Conservation (phyloP, 768 basidiomycete genomes). For the Boletus rubroflammeus region DNA sequence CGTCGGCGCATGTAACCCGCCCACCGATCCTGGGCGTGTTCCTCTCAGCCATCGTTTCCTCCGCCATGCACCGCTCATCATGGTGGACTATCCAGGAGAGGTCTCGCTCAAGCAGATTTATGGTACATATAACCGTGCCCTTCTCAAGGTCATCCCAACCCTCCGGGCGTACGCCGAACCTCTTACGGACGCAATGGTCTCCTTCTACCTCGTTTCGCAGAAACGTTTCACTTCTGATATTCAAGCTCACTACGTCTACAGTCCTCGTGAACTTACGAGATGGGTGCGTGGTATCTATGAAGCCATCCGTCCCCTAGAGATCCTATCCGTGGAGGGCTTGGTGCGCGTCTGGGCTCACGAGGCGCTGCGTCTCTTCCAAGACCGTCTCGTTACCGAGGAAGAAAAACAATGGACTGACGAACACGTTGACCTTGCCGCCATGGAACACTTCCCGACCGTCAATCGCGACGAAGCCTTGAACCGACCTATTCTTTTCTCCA, state of each 20-base stretch:
- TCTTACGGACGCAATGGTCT: slow-evolving; percentile 96
- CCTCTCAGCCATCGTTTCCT: slow-evolving; percentile 96
- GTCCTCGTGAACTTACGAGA: slow-evolving; percentile 95
- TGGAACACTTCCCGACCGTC: slow-evolving; percentile 92
- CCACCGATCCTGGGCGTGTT: slow-evolving; percentile 98
- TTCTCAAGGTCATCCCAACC: slow-evolving; percentile 93
- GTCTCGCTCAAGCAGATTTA: slow-evolving; percentile 97
- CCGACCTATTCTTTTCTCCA: slow-evolving; percentile 95
- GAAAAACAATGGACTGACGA: slow-evolving; percentile 96
- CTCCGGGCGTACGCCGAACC: slow-evolving; percentile 91
- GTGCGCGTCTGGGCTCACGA: slow-evolving; percentile 99
- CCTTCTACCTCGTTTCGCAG: slow-evolving; percentile 92
- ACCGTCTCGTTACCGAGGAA: slow-evolving; percentile 89
- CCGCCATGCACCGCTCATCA: slow-evolving; percentile 93
- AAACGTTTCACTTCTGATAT: slow-evolving; percentile 91
- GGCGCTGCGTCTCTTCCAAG: slow-evolving; percentile 94
- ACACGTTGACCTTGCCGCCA: slow-evolving; percentile 76
- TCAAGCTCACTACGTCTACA: slow-evolving; percentile 99
- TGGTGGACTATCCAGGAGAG: slow-evolving; percentile 99
- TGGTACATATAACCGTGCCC: slow-evolving; percentile 93
- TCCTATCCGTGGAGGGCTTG: slow-evolving; percentile 90
- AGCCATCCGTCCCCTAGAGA: slow-evolving; percentile 90
- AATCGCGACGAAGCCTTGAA: slow-evolving; percentile 79
- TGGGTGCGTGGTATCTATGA: slow-evolving; percentile 98
- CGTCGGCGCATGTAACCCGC: slow-evolving; percentile 98